Base-by-base conservation (phyloP, 805 yeast genomes). In the Wickerhamiella cacticola region DNA sequence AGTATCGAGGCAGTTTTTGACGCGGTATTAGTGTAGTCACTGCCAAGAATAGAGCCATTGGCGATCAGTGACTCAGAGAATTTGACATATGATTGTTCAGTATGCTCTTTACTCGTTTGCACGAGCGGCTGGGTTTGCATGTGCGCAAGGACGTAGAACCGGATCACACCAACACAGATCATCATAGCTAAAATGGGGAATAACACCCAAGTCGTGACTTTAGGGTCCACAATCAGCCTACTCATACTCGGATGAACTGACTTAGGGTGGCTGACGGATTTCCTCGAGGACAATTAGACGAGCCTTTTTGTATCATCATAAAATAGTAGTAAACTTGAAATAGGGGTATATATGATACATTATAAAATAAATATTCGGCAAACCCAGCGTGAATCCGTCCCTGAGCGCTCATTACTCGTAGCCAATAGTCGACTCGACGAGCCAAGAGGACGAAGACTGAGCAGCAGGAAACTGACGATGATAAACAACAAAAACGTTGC, bases 141-240 rank as follows among this genome's bases (percentile, higher is more conserved):
- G 21, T 16, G n/a, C 7, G 35, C 41, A 31, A 35, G 21, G 8
- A 80, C 70, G 57, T 80, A 77, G 47, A 82, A 79, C 48, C 95
- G 72, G 23, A 86, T 63, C 16, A 89, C 63, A 6, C 96, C 96
- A 3, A 86, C 86, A 49, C 88, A 65, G 9, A 92, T 80, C 95
- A 92, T 87, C 18, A 87, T 94, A 18, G 82, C 60, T 5, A 95
- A 78, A 39, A 92, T 88, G 21, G 98, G 98, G 29, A 86, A 63
- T 15, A 92, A 68, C 25, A 87, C 97, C 96, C 97, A 89, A 56
- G 78, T 74, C 61, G 82, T 80, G 52, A 92, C 69, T 47, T 76
- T 74, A 3, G 95, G 94, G 59, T 89, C 97, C 41, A 89, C 67
- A 13, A 79, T 64, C 18, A 81, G 62, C 47, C 78, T 81, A 5